phyloP scores from a whole-genome alignment of 2,329 filamentous ascomycete genomes.

The Bimuria novae-zelandiae region DNA sequence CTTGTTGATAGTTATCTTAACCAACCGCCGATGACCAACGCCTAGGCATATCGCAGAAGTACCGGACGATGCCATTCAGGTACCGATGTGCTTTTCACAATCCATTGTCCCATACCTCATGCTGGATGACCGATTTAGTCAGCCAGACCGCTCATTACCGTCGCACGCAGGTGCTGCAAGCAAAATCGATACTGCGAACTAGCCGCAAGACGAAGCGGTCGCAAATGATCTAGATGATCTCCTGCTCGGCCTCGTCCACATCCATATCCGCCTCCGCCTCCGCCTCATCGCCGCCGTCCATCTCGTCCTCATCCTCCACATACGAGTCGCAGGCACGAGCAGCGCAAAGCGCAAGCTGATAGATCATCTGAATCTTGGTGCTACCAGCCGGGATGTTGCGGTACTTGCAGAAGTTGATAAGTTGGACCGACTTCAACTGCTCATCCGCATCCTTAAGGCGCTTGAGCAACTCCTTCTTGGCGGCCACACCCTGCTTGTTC shows the following conservation, averaged over 20 bases:
- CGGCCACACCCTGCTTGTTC: not conserved
- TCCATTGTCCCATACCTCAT: too few species aligned
- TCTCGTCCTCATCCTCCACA: conserved; percentile 7
- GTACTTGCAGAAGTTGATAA: conserved; percentile 28
- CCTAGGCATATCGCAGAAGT: not conserved
- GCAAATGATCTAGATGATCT: too few species aligned
- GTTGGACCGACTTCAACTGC: conserved; percentile 19
- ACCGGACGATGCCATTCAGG: not conserved
- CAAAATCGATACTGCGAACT: too few species aligned
- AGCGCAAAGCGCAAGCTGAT: conserved; percentile 31
- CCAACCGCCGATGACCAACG: too few species aligned
- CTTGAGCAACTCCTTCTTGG: conserved; percentile 25
- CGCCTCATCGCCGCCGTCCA: conserved; percentile 8
- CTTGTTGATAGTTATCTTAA: too few species aligned
- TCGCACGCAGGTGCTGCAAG: too few species aligned
- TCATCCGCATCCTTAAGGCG: conserved; percentile 31
- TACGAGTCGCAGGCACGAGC: conserved; percentile 26
- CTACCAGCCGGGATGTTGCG: conserved; percentile 27
- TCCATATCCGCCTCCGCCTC: not conserved
- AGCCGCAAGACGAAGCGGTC: too few species aligned
- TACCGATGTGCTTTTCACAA: not conserved
- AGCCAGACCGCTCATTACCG: too few species aligned
- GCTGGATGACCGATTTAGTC: too few species aligned
- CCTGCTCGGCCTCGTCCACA: not conserved
- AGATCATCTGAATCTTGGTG: conserved; percentile 30